Conservation (phyloP, 148 eudicot genomes). For the Camellia lanceoleosa region DNA sequence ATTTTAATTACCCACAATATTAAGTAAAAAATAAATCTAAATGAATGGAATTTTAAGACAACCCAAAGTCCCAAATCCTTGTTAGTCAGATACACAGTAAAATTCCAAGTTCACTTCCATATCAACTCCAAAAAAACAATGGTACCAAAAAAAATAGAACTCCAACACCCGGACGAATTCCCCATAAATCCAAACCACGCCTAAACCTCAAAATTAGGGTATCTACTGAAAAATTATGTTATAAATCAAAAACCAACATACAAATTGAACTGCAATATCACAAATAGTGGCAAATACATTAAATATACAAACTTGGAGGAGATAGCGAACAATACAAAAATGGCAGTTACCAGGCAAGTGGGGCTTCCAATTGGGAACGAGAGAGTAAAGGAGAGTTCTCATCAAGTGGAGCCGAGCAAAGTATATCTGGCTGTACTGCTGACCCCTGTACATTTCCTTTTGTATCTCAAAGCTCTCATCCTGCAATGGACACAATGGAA, state of each 20-base stretch:
- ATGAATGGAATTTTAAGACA: background rate
- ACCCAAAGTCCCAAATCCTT: background rate
- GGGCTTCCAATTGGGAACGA: conserved; percentile 84
- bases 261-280: background rate
- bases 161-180: background rate
- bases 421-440: conserved; percentile 94
- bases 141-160: background rate
- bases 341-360: conserved; percentile 58
- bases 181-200: background rate
- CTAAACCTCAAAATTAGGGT: background rate
- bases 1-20: background rate
- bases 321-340: background rate
- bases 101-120: background rate
- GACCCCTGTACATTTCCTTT: conserved; percentile 79
- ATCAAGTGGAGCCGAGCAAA: conserved; percentile 69
- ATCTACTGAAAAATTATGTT: background rate
- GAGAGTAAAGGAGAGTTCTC: conserved; percentile 83
- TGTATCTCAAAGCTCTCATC: conserved; percentile 62
- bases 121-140: background rate
- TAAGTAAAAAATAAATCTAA: background rate
- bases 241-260: background rate
- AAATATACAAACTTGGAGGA: background rate
- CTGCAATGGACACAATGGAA: conserved; percentile 25
- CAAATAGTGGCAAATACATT: background rate
- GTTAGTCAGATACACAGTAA: background rate